A percentile compares a stretch with the other conserved stretches of the same genome.
phyloP scores from a whole-genome alignment of 2,329 filamentous ascomycete genomes.

The Colletotrichum gigasporum region DNA sequence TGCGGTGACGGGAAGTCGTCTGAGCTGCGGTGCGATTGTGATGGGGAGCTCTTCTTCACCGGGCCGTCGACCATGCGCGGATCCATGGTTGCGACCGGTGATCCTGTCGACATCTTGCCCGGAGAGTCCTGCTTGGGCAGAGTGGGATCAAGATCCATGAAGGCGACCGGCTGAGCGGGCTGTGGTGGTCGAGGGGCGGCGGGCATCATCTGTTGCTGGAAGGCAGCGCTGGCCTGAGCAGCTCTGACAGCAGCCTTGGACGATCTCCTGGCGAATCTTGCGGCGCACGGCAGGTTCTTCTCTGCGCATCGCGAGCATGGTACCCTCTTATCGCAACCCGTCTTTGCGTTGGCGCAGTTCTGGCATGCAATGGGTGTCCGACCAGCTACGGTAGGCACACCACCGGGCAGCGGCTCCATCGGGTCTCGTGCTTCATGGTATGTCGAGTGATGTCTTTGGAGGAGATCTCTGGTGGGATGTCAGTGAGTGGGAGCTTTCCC shows the following conservation, averaged over 20 bases:
- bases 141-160: constrained; percentile 47
- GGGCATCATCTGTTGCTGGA: constrained; percentile 39
- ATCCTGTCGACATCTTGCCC: constrained; percentile 38
- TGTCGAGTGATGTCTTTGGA: constrained; percentile 60
- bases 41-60: constrained; percentile 41
- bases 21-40: constrained; percentile 44
- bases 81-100: constrained; percentile 43
- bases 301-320: constrained; percentile 49
- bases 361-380: constrained; percentile 50
- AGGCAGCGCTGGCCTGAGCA: constrained; percentile 49
- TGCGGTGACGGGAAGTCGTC: constrained; percentile 48
- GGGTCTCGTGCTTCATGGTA: constrained; percentile 61
- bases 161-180: constrained; percentile 41
- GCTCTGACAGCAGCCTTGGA: constrained; percentile 57
- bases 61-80: constrained; percentile 42
- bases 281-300: constrained; percentile 47
- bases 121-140: constrained; percentile 38
- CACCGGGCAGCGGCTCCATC: constrained; percentile 53
- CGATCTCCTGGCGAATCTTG: constrained; percentile 60
- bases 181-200: constrained; percentile 27
- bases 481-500: constrained; percentile 24
- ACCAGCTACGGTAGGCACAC: constrained; percentile 50
- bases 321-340: constrained; percentile 49
- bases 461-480: constrained; percentile 52
- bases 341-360: constrained; percentile 49